Evolutionary conservation across 1,284 basidiomycete genomes (phyloP).

Genomic region (Mrakiaceae sp.): DNA sequence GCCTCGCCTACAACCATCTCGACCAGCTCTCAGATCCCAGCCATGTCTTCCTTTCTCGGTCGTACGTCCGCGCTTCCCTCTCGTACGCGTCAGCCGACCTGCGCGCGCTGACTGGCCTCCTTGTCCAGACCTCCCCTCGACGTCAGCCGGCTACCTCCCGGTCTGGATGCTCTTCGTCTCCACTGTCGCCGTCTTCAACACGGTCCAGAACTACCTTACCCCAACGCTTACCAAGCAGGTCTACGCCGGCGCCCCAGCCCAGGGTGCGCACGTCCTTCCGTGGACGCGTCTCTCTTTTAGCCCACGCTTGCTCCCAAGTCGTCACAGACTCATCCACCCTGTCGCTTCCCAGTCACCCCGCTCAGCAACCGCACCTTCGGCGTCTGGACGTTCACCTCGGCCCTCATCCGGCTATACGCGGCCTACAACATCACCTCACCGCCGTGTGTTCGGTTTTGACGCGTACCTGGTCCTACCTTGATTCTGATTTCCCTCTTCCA

Average conservation of each 20-base stretch:
- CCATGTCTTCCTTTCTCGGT: not conserved
- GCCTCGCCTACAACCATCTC: not conserved
- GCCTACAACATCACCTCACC: conserved; percentile 76
- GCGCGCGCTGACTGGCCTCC: not conserved
- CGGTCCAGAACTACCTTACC: conserved; percentile 66
- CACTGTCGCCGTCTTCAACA: conserved; percentile 67
- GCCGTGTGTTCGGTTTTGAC: conserved; percentile 42
- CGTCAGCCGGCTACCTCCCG: conserved; percentile 53
- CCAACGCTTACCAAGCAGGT: conserved; percentile 63
- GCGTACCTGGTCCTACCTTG: not conserved
- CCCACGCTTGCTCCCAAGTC: not conserved
- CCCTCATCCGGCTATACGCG: conserved; percentile 65
- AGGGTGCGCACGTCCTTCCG: conserved; percentile 30
- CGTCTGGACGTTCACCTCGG: conserved; percentile 75
- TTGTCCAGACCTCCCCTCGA: conserved; percentile 19
- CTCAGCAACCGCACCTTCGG: conserved; percentile 80
- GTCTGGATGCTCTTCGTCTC: conserved; percentile 76
- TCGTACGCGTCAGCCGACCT: not conserved
- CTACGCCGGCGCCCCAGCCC: conserved; percentile 50
- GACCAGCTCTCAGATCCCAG: not conserved
- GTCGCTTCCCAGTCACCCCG: conserved; percentile 51
- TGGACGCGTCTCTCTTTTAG: not conserved
- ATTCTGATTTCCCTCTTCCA: conserved; percentile 29
- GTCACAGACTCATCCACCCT: not conserved
- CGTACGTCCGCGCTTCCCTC: not conserved